Evolutionary conservation across 352 stramenopile genomes (phyloP), one percentile per base, ranked within the genome.

Genomic region (Globisporangium cystogenes): DNA sequence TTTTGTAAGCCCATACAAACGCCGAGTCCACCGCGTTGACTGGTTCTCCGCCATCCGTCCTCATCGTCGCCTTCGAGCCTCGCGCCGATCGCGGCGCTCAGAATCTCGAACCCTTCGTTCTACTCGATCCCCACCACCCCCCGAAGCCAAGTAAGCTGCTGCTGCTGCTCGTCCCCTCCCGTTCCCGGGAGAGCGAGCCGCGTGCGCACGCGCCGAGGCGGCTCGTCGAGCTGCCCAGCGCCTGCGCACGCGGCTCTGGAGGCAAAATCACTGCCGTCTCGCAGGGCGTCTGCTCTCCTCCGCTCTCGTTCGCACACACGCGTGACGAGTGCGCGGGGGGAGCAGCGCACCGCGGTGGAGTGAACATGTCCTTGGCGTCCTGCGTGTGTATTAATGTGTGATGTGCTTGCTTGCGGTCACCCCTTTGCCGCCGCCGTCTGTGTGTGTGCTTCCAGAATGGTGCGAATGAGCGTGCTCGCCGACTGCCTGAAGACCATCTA

Each of bases 401-500:
- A 23, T 46, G 21, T 60, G 54, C 20, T 60, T 62, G 53, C 29
- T 35, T 70, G 37, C 64, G 15, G 36, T 23, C 23, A n/a, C 33
- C 23, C 27, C 21, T 44, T 11, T 29, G 31, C 37, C 31, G 12
- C 15, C n/a, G 21, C 15, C 20, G 21, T 72, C 12, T 62, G 36
- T 47, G 27, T 41, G 26, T 72, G 15, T 62, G 36, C 46, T 24
- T 41, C 48, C 65, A 95, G 85, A 67, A 99, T 99, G 97, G 97
- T 99, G 82, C 97, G 97, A 78, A 99, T 99, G 97, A 98, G 86
- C 73, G 96, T 99, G 74, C 85, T 99, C 62, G 97, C 97, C 68
- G 97, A 99, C 87, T 98, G 93, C 77, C 95, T 99, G 55, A 99
- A 99, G 87, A 99, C 96, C 63, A 99, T 99, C 65, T 99, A 97